phyloP scores from a whole-genome alignment of 768 basidiomycete species.

The Trametopsis cervina region DNA sequence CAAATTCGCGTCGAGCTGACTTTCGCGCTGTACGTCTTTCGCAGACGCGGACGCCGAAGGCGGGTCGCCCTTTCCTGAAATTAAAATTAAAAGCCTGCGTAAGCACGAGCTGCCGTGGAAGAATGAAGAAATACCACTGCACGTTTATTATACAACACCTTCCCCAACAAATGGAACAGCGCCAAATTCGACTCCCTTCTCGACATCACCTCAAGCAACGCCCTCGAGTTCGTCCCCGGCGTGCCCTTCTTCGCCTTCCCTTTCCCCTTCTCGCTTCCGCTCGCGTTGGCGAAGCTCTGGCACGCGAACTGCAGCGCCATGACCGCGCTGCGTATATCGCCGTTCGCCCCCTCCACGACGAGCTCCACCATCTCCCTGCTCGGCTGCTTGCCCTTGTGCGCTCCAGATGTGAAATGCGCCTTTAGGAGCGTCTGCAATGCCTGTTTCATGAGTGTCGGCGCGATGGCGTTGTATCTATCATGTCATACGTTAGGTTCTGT shows the following conservation, averaged over 20 bases:
- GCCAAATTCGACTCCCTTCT: conserved; percentile 79
- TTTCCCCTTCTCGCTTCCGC: background rate
- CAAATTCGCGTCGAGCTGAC: conserved; percentile 46
- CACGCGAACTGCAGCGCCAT: conserved; percentile 91
- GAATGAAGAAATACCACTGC: conserved; percentile 13
- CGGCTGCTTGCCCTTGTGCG: conserved; percentile 29
- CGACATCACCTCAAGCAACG: conserved; percentile 67
- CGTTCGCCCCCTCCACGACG: conserved; percentile 74
- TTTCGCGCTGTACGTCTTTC: conserved; percentile 59
- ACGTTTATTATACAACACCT: conserved; percentile 95
- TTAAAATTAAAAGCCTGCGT: conserved; percentile 1
- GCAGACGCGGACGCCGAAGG: conserved; percentile 45
- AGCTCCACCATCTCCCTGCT: conserved; percentile 66
- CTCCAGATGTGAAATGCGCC: conserved; percentile 35
- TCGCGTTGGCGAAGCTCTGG: conserved; percentile 16
- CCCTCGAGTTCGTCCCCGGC: conserved; percentile 25
- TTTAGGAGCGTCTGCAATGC: conserved; percentile 60
- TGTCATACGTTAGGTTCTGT: conserved; percentile 2
- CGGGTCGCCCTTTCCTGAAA: conserved; percentile 69
- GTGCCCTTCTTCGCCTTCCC: conserved; percentile 22
- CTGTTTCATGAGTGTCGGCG: conserved; percentile 75
- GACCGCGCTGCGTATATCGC: conserved; percentile 89
- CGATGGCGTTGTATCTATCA: conserved; percentile 85
- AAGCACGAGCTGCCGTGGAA: background rate
- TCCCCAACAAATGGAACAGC: conserved; percentile 90